These are phyloP conservation scores for Candida broadrunensis DNA, from an alignment of 805 yeast genomes.

Conservation along the genomic window DNA sequence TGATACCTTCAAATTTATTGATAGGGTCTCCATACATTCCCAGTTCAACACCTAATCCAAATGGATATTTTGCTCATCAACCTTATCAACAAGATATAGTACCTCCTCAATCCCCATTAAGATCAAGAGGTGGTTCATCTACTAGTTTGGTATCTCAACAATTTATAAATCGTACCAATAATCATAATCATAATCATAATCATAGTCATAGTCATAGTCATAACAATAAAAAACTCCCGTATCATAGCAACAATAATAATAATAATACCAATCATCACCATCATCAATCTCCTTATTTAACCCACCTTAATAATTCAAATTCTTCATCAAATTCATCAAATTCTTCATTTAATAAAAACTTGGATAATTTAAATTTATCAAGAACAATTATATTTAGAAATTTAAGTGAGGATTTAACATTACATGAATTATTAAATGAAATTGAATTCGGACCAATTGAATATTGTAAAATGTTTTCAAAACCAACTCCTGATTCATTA, in stretches of 20 bases:
- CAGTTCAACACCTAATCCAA: slow-evolving; percentile 15
- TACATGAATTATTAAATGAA: slow-evolving; percentile 38
- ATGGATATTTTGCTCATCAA: slow-evolving; percentile 4
- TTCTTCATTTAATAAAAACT: slow-evolving; percentile 10
- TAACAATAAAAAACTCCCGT: too few relatives aligned
- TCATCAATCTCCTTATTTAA: slow-evolving; percentile 11
- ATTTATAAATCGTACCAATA: slow-evolving; percentile 8
- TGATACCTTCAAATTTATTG: slow-evolving; percentile 61
- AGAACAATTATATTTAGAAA: slow-evolving; percentile 34
- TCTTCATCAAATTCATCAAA: not conserved
- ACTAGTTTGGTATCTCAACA: slow-evolving; percentile 10
- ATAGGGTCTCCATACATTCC: slow-evolving; percentile 59
- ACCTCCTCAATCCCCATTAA: slow-evolving; percentile 5
- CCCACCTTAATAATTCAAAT: slow-evolving; percentile 8
- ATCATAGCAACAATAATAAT: slow-evolving; percentile 5
- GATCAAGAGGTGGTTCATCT: slow-evolving; percentile 12
- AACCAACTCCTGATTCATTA: slow-evolving; percentile 19
- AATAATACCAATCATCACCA: not conserved
- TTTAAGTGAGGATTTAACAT: slow-evolving; percentile 19
- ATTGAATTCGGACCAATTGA: slow-evolving; percentile 64
- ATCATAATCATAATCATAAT: not conserved
- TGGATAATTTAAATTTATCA: slow-evolving; percentile 35
- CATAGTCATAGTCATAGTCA: too few relatives aligned
- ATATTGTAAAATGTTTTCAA: slow-evolving; percentile 43
- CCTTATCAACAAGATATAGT: slow-evolving; percentile 5